These are phyloP conservation scores for Oehlia diaphana DNA, from an alignment of 192 early-diverging fungal species.

Conservation along the genomic window DNA sequence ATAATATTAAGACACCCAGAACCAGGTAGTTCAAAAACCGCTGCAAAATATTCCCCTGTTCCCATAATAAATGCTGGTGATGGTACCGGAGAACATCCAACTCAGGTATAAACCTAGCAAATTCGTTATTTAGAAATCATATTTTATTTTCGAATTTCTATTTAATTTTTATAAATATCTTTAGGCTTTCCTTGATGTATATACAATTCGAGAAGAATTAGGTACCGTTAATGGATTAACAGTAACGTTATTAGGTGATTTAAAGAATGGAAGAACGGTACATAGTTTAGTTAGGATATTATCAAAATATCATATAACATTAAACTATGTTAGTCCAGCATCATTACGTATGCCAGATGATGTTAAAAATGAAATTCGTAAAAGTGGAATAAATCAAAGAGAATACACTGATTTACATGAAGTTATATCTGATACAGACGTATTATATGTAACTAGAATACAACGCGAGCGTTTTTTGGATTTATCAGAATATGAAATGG, in stretches of 20 bases:
- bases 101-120: slow-evolving; percentile 52
- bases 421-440: slow-evolving; percentile 87
- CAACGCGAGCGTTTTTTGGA: slow-evolving; percentile 92
- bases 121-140: not conserved
- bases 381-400: slow-evolving; percentile 67
- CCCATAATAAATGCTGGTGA: slow-evolving; percentile 98
- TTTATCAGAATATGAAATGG: slow-evolving; percentile 76
- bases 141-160: not conserved
- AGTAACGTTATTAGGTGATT: slow-evolving; percentile 93
- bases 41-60: slow-evolving; percentile 85
- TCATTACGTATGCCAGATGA: slow-evolving; percentile 86
- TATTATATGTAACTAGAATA: slow-evolving; percentile 95
- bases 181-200: slow-evolving; percentile 88
- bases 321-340: slow-evolving; percentile 89
- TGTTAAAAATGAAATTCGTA: slow-evolving; percentile 66
- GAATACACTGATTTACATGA: slow-evolving; percentile 74
- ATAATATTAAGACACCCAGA: slow-evolving; percentile 93
- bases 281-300: slow-evolving; percentile 92
- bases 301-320: slow-evolving; percentile 86
- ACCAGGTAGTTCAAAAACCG: slow-evolving; percentile 78
- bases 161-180: not conserved
- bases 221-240: slow-evolving; percentile 96
- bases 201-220: slow-evolving; percentile 79
- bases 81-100: slow-evolving; percentile 96
- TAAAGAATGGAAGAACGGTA: slow-evolving; percentile 97